Percentiles rank a stretch among this genome's conserved stretches.
These are phyloP conservation scores for Citrus reticulata DNA, from an alignment of 345 rosid genomes.

Conservation along the genomic window DNA sequence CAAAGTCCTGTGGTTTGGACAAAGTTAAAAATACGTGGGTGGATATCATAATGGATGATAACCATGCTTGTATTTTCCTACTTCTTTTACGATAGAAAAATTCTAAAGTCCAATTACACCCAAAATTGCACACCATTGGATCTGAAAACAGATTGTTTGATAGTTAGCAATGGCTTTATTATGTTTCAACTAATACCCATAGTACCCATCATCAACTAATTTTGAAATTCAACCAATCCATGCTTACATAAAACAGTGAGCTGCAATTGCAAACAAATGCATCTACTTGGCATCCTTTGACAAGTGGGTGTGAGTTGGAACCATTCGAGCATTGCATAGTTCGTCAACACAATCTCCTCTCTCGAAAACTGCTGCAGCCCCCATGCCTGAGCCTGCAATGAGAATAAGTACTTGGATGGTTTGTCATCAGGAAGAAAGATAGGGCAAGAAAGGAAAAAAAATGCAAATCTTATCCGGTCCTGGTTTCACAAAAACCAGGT, in stretches of 20 bases:
- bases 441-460: neutral
- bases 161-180: neutral
- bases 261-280: neutral
- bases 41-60: too few species aligned
- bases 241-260: neutral
- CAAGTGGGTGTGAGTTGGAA: slow-evolving; percentile 25
- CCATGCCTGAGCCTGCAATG: slow-evolving; percentile 72
- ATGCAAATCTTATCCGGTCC: neutral
- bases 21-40: too few species aligned
- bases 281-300: slow-evolving; percentile 37
- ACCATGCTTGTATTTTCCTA: too few species aligned
- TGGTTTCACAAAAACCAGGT: neutral
- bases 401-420: neutral
- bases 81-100: too few species aligned
- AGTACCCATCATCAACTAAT: neutral
- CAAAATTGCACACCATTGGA: neutral
- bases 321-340: slow-evolving; percentile 39
- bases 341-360: slow-evolving; percentile 69
- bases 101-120: neutral
- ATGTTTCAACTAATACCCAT: neutral
- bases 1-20: neutral
- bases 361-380: slow-evolving; percentile 89
- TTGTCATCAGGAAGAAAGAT: neutral
- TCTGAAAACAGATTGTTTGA: neutral
- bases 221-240: neutral